Evolutionary conservation across 148 eudicot genomes (phyloP).

Genomic region (Vaccinium myrtillus): DNA sequence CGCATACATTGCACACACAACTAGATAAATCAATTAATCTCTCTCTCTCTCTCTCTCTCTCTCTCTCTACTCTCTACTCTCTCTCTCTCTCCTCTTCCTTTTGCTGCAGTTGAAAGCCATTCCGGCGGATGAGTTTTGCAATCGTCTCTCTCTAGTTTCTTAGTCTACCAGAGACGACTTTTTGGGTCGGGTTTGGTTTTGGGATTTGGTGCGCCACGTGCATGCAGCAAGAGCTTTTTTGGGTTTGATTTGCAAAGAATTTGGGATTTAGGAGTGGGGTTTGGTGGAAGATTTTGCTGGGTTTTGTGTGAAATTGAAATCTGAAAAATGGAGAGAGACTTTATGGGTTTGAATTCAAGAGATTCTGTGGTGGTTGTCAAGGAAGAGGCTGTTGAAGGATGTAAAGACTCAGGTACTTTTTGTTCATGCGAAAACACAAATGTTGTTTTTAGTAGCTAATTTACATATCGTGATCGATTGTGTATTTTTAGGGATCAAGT

Average conservation of each 20-base stretch:
- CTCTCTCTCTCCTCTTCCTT: background rate
- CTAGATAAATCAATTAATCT: background rate
- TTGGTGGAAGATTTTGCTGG: background rate
- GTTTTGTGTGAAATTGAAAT: conserved; percentile 6
- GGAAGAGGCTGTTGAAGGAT: conserved; percentile 30
- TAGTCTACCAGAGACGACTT: background rate
- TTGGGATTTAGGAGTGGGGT: background rate
- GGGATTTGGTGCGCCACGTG: background rate
- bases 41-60: background rate
- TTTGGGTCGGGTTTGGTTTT: background rate
- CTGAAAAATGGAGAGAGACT: conserved; percentile 41
- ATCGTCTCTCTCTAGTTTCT: conserved; percentile 13
- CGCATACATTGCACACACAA: background rate
- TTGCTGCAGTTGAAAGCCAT: conserved; percentile 18
- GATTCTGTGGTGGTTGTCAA: conserved; percentile 24
- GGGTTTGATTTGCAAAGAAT: conserved; percentile 1
- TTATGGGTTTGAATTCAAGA: conserved; percentile 35
- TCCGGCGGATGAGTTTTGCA: conserved; percentile 7
- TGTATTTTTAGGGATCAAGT: background rate
- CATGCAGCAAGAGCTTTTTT: background rate
- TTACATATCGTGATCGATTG: background rate
- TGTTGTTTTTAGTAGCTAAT: background rate
- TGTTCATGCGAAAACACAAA: background rate
- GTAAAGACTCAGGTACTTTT: conserved; percentile 25
- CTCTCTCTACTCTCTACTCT: no score